Conservation (phyloP, 352 stramenopile genomes). For the Phytophthora europaea region DNA sequence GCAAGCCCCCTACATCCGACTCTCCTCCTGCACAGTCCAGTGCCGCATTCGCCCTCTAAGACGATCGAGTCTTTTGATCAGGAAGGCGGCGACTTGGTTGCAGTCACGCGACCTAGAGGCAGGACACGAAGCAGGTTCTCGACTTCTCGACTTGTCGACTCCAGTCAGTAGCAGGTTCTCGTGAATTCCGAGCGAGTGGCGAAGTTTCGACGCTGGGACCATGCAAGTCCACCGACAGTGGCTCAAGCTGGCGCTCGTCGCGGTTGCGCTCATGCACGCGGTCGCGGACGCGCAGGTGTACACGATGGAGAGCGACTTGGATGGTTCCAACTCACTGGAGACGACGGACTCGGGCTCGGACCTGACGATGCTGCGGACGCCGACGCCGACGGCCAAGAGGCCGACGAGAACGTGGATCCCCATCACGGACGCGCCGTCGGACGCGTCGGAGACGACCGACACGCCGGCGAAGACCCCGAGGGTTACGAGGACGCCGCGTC, state of each 20-base stretch:
- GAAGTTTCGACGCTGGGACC: constrained; percentile 7
- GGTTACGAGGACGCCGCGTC: constrained; percentile 18
- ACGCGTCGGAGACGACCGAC: constrained; percentile 21
- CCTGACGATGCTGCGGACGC: constrained; percentile 1
- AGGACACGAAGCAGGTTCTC: constrained; percentile 11
- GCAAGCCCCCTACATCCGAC: constrained; percentile 41
- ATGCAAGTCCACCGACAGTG: constrained; percentile 41
- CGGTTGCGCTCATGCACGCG: constrained; percentile 5
- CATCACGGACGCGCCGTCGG: constrained; percentile 28
- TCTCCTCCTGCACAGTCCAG: constrained; percentile 26
- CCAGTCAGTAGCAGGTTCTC: neutral
- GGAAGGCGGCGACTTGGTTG: neutral
- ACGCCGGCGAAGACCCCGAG: constrained; percentile 17
- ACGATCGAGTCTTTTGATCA: constrained; percentile 4
- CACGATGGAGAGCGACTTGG: constrained; percentile 29
- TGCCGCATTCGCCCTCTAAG: constrained; percentile 4
- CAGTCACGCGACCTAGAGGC: neutral
- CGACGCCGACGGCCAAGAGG: constrained; percentile 25
- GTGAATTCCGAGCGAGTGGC: constrained; percentile 1
- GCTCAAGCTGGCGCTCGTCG: constrained; percentile 32
- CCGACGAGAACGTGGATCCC: constrained; percentile 34
- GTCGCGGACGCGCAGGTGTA: constrained; percentile 32
- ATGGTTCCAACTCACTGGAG: neutral
- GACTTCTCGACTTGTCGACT: neutral
- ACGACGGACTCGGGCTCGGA: constrained; percentile 3